Conservation (phyloP, 331 rosid genomes). For the Spiraea crenata region DNA sequence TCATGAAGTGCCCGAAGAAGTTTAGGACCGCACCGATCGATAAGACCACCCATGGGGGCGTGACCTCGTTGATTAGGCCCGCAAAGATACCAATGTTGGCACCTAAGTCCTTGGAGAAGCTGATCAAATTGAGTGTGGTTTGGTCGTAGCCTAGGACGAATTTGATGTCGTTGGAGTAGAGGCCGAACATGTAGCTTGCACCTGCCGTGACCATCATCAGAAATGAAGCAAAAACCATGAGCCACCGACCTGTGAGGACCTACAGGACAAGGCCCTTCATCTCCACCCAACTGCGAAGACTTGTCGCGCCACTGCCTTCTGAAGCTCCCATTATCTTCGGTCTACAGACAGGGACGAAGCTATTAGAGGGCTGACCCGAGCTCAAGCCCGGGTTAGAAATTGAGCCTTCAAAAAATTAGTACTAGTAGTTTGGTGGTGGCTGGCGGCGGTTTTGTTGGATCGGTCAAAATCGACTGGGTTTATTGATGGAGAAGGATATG, state of each 20-base stretch:
- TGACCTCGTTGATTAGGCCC: conserved; percentile 33
- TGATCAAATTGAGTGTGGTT: conserved; percentile 37
- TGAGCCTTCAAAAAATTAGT: no score
- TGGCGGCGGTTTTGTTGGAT: no score
- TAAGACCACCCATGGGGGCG: conserved; percentile 30
- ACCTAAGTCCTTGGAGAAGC: conserved; percentile 41
- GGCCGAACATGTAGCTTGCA: conserved; percentile 35
- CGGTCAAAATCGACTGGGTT: no score
- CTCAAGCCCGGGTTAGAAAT: no score
- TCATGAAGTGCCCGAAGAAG: conserved; percentile 40
- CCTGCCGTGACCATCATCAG: conserved; percentile 42
- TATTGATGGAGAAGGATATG: no score
- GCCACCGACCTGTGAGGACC: conserved; percentile 34
- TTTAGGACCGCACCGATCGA: conserved; percentile 31
- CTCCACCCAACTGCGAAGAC: background rate
- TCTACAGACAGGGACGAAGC: background rate
- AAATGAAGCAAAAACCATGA: conserved; percentile 36
- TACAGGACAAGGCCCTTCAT: conserved; percentile 20
- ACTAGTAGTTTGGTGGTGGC: no score
- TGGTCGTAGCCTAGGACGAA: conserved; percentile 36
- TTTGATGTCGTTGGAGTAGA: conserved; percentile 37
- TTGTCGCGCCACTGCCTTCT: background rate
- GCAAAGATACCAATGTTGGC: conserved; percentile 32
- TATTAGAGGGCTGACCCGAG: no score
- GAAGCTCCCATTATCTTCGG: background rate